These are phyloP conservation scores for Microcos paniculata DNA, from an alignment of 345 rosid species.

Conservation along the genomic window DNA sequence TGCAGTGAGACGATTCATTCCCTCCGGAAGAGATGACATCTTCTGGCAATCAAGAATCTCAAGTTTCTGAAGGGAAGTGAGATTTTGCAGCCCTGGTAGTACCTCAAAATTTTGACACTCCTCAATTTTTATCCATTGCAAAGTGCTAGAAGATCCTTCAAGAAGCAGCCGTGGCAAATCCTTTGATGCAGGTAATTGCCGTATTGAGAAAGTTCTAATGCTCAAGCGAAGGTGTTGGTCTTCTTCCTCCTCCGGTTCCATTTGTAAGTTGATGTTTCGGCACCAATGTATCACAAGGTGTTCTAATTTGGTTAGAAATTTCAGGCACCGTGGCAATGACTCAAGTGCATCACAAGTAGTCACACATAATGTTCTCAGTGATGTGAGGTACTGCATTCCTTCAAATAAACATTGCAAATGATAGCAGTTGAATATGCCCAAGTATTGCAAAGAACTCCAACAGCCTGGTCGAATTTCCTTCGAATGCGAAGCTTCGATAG, in stretches of 20 bases:
- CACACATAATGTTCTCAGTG: neutral
- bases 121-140: neutral
- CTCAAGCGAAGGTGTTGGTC: neutral
- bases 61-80: neutral
- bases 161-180: neutral
- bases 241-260: neutral
- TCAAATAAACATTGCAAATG: neutral
- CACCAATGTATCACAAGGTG: neutral
- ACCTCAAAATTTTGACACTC: neutral
- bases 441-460: neutral
- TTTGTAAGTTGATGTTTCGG: neutral
- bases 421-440: neutral
- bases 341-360: neutral
- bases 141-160: neutral
- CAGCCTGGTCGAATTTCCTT: neutral
- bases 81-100: conserved; percentile 3
- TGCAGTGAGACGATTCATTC: neutral
- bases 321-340: neutral
- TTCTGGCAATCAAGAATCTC: neutral
- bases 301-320: neutral
- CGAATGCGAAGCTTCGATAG: neutral
- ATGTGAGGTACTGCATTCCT: conserved; percentile 1
- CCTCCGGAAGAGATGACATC: neutral
- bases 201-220: neutral
- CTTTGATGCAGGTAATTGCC: too few relatives aligned